Conservation (phyloP, 2,329 filamentous ascomycete genomes). For the Penicillium nordicum region DNA sequence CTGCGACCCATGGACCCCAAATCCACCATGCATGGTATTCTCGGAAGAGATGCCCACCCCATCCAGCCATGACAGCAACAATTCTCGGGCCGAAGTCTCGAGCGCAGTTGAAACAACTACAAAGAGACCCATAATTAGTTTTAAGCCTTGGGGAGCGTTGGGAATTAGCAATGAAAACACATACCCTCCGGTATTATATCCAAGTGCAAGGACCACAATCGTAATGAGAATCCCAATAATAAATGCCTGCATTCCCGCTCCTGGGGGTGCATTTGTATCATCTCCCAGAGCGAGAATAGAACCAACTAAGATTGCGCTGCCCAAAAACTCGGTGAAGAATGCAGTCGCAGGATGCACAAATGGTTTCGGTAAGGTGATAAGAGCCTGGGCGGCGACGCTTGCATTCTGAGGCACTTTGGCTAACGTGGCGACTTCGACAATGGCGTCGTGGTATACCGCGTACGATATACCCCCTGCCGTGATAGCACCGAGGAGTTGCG, state of each 20-base stretch:
- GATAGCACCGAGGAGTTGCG: slow-evolving; percentile 37
- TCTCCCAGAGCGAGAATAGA: slow-evolving; percentile 41
- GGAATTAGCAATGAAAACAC: background rate
- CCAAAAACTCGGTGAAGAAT: slow-evolving; percentile 40
- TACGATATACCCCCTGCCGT: slow-evolving; percentile 35
- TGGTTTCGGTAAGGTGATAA: slow-evolving; percentile 28
- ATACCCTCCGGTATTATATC: slow-evolving; percentile 37
- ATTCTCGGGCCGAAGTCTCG: slow-evolving; percentile 38
- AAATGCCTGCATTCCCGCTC: slow-evolving; percentile 42
- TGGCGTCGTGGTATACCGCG: slow-evolving; percentile 36
- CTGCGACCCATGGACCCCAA: slow-evolving; percentile 36
- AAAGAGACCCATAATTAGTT: background rate
- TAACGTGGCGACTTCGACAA: slow-evolving; percentile 20
- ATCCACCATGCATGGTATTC: slow-evolving; percentile 33
- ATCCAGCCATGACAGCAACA: slow-evolving; percentile 32
- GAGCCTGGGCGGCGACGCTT: slow-evolving; percentile 19
- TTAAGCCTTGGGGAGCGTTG: background rate
- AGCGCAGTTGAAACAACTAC: slow-evolving; percentile 34
- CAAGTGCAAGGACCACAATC: slow-evolving; percentile 22
- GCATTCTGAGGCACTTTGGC: slow-evolving; percentile 19
- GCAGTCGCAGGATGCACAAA: slow-evolving; percentile 29
- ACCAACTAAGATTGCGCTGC: slow-evolving; percentile 31
- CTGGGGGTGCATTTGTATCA: slow-evolving; percentile 45
- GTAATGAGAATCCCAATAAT: slow-evolving; percentile 17
- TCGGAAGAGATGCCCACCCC: slow-evolving; percentile 27